These are phyloP conservation scores for Hypoxylon crocopeplum DNA, from an alignment of 495 filamentous ascomycete genomes.

Conservation along the genomic window DNA sequence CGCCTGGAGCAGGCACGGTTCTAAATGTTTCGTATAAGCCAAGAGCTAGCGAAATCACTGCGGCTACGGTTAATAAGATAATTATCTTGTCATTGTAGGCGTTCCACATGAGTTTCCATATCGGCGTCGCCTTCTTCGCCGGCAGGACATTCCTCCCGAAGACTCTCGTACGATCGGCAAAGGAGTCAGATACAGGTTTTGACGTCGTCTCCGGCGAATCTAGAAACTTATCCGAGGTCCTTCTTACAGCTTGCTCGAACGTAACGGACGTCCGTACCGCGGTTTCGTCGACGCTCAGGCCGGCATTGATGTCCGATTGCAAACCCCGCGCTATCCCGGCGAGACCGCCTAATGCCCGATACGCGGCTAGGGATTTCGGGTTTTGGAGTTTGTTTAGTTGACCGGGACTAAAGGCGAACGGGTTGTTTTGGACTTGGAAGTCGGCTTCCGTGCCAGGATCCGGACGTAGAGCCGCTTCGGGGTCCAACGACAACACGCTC, in stretches of 20 bases:
- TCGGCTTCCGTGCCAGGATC: constrained; percentile 75
- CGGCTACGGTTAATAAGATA: constrained; percentile 78
- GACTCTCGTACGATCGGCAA: constrained; percentile 68
- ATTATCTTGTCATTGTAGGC: constrained; percentile 86
- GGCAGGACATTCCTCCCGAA: constrained; percentile 76
- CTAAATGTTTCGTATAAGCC: constrained; percentile 68
- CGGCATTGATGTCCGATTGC: constrained; percentile 68
- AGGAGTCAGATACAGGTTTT: constrained; percentile 21
- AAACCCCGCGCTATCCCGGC: constrained; percentile 78
- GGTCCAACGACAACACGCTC: constrained; percentile 31
- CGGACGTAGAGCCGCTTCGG: constrained; percentile 48
- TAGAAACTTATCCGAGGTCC: constrained; percentile 26
- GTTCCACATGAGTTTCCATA: constrained; percentile 79
- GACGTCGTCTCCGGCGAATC: constrained; percentile 13
- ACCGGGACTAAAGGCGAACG: constrained; percentile 82
- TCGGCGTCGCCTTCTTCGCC: constrained; percentile 70
- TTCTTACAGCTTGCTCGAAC: constrained; percentile 67
- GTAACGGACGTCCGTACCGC: constrained; percentile 66
- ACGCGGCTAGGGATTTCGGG: constrained; percentile 80
- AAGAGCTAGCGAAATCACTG: constrained; percentile 81
- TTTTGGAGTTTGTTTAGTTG: constrained; percentile 80
- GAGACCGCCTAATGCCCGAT: constrained; percentile 80
- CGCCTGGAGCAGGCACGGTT: constrained; percentile 42
- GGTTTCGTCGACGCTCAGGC: constrained; percentile 78
- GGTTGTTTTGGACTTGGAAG: constrained; percentile 77